Conservation (phyloP, 371 early-diverging fungal genomes). For the Phascolomyces articulosus region DNA sequence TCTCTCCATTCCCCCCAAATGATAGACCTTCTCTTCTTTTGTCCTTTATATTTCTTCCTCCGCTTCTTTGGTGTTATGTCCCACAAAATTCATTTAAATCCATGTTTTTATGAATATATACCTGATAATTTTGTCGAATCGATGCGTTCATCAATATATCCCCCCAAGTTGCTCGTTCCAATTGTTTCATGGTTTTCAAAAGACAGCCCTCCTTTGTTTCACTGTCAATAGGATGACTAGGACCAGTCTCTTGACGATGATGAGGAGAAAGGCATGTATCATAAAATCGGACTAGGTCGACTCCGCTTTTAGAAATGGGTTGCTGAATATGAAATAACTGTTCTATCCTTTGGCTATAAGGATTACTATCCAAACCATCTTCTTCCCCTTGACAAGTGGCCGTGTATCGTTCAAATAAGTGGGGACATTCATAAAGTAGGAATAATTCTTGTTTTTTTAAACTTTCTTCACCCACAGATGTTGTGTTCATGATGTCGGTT, state of each 20-base stretch:
- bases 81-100: too few relatives aligned
- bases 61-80: not conserved
- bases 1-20: too few relatives aligned
- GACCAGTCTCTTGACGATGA: not conserved
- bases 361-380: not conserved
- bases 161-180: not conserved
- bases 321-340: not conserved
- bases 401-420: slow-evolving; percentile 2
- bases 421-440: not conserved
- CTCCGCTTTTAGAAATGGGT: not conserved
- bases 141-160: not conserved
- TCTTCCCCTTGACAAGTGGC: not conserved
- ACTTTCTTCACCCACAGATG: too few relatives aligned
- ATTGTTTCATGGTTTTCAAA: not conserved
- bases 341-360: not conserved
- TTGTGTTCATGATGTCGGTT: too few relatives aligned
- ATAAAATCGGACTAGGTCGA: not conserved
- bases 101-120: not conserved
- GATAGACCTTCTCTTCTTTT: too few relatives aligned
- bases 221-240: not conserved
- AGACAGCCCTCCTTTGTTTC: not conserved
- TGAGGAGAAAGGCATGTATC: not conserved
- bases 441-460: too few relatives aligned
- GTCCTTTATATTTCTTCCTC: not conserved
- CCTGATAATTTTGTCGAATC: not conserved